Percentiles rank a stretch among this genome's conserved stretches.
Conservation (phyloP, 352 stramenopile genomes). For the Phytophthora tentaculata region DNA sequence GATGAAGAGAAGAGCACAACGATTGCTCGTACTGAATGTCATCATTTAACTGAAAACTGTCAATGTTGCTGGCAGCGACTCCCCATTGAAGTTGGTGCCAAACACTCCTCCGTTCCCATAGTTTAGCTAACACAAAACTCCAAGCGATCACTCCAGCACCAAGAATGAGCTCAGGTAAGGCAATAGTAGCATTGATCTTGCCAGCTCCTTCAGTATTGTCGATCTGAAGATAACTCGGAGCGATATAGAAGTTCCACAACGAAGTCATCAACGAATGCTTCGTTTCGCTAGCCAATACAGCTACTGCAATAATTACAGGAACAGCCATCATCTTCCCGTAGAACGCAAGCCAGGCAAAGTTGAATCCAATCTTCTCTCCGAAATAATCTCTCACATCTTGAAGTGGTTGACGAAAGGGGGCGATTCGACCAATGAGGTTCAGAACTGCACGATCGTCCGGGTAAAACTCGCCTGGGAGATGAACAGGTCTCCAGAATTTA, state of each 20-base stretch:
- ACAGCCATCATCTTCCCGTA: slow-evolving; percentile 79
- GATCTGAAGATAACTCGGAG: background rate
- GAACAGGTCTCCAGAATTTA: slow-evolving; percentile 56
- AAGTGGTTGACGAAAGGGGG: slow-evolving; percentile 77
- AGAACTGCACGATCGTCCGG: slow-evolving; percentile 48
- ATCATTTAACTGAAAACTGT: background rate
- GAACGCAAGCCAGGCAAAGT: slow-evolving; percentile 90
- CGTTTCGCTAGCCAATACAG: slow-evolving; percentile 29
- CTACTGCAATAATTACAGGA: slow-evolving; percentile 45
- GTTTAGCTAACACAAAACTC: slow-evolving; percentile 60
- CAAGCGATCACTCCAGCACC: slow-evolving; percentile 47
- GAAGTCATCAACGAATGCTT: slow-evolving; percentile 19
- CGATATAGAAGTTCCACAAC: slow-evolving; percentile 42
- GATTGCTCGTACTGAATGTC: slow-evolving; percentile 3
- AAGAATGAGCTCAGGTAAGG: slow-evolving; percentile 20
- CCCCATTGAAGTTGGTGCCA: slow-evolving; percentile 75
- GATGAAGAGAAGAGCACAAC: slow-evolving; percentile 17
- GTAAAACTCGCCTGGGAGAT: slow-evolving; percentile 46
- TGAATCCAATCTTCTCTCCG: slow-evolving; percentile 88
- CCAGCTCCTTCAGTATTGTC: slow-evolving; percentile 1
- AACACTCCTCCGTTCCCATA: slow-evolving; percentile 63
- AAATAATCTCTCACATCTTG: slow-evolving; percentile 87
- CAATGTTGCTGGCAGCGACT: slow-evolving; percentile 29
- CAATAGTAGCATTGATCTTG: slow-evolving; percentile 10
- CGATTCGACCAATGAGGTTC: slow-evolving; percentile 44